phyloP scores from a whole-genome alignment of 1,139 yeast species.

The Kazachstania sp. region DNA sequence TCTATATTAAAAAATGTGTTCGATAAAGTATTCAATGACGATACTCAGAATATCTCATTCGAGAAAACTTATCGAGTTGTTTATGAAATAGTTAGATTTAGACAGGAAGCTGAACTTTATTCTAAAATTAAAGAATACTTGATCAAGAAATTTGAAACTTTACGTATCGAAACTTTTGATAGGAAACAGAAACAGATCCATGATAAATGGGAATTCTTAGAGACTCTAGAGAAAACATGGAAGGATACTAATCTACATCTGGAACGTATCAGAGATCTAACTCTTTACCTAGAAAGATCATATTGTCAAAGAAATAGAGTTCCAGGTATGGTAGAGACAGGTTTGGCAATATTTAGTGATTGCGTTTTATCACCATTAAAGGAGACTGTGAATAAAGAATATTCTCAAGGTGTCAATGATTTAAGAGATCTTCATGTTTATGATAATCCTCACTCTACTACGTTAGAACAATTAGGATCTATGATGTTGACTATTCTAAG shows the following conservation, averaged over 20 bases:
- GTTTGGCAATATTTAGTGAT: conserved; percentile 51
- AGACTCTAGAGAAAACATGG: conserved; percentile 52
- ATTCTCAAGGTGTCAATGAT: conserved; percentile 16
- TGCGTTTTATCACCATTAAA: conserved; percentile 32
- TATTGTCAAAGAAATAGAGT: conserved; percentile 66
- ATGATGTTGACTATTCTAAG: conserved; percentile 61
- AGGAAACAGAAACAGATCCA: conserved; percentile 5
- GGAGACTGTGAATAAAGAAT: conserved; percentile 9
- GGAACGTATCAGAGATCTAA: conserved; percentile 74
- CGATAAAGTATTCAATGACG: conserved; percentile 60
- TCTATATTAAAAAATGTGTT: conserved; percentile 62
- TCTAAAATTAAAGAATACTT: conserved; percentile 51
- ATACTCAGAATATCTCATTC: conserved; percentile 70
- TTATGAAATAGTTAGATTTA: conserved; percentile 68
- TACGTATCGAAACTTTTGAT: conserved; percentile 19
- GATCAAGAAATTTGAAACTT: conserved; percentile 39
- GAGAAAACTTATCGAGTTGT: conserved; percentile 80
- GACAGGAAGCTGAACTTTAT: conserved; percentile 63
- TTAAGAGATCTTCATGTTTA: conserved; percentile 26
- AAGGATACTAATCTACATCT: conserved; percentile 64
- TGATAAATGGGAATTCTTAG: conserved; percentile 36
- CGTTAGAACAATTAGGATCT: conserved; percentile 35
- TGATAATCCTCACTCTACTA: conserved; percentile 1
- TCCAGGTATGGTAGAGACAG: conserved; percentile 67
- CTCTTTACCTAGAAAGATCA: conserved; percentile 80